phyloP scores from a whole-genome alignment of 805 yeast species.

The Cyberlindnera suaveolens region DNA sequence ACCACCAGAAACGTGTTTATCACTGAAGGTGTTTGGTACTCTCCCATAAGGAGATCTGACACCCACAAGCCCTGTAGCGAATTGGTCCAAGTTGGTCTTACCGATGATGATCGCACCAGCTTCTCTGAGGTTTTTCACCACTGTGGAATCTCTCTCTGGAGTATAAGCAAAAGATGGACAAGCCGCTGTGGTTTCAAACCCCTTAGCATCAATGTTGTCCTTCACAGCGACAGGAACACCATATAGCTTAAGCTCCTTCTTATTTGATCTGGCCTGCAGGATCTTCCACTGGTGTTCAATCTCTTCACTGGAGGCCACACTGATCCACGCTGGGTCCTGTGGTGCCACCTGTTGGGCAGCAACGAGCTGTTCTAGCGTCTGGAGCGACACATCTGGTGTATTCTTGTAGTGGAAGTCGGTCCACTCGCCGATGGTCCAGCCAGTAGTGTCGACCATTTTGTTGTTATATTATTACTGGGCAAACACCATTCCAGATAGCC shows the following conservation, averaged over 20 bases:
- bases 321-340: conserved; percentile 89
- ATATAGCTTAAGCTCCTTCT: conserved; percentile 56
- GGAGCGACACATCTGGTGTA: conserved; percentile 55
- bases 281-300: conserved; percentile 73
- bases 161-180: conserved; percentile 77
- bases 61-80: conserved; percentile 96
- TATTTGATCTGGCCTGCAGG: conserved; percentile 56
- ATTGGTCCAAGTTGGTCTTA: conserved; percentile 93
- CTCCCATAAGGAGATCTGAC: conserved; percentile 92
- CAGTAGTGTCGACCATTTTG: conserved; percentile 27
- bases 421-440: conserved; percentile 87
- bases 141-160: conserved; percentile 69
- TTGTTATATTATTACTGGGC: neutral
- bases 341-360: conserved; percentile 39
- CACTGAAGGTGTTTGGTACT: conserved; percentile 73
- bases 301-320: conserved; percentile 58
- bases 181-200: conserved; percentile 87
- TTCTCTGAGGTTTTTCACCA: conserved; percentile 65
- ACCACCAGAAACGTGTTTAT: conserved; percentile 85
- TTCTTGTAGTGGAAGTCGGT: conserved; percentile 54
- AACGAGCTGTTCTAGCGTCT: conserved; percentile 39
- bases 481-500: neutral
- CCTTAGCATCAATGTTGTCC: conserved; percentile 87
- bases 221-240: conserved; percentile 96
- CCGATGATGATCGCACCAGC: conserved; percentile 93